Evolutionary conservation across 495 filamentous ascomycete species (phyloP).

Genomic region (Aspergillus carlsbadensis): DNA sequence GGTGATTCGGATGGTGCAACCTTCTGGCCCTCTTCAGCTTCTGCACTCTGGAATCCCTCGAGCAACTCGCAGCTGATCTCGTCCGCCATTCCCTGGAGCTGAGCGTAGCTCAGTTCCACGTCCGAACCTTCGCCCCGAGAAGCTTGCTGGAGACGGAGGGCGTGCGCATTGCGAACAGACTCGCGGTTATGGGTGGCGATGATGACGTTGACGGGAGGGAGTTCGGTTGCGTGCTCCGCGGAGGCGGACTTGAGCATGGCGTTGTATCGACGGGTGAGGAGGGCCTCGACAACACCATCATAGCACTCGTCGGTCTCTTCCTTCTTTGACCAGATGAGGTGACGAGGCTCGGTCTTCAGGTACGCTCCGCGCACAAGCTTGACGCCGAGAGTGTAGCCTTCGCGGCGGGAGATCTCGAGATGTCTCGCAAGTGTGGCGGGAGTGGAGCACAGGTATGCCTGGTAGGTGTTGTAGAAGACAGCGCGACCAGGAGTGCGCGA

Average conservation of each 20-base stretch:
- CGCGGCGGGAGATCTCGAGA: slow-evolving; percentile 60
- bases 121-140: slow-evolving; percentile 36
- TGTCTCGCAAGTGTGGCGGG: slow-evolving; percentile 64
- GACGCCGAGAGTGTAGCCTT: slow-evolving; percentile 77
- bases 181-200: slow-evolving; percentile 92
- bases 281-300: slow-evolving; percentile 57
- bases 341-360: slow-evolving; percentile 72
- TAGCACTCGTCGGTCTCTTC: slow-evolving; percentile 74
- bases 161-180: slow-evolving; percentile 70
- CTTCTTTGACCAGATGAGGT: slow-evolving; percentile 77
- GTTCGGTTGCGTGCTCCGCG: slow-evolving; percentile 32
- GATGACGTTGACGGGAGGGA: slow-evolving; percentile 68
- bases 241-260: slow-evolving; percentile 44
- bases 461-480: slow-evolving; percentile 75
- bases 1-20: slow-evolving; percentile 42
- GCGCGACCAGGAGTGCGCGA: slow-evolving; percentile 52
- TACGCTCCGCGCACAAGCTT: slow-evolving; percentile 96
- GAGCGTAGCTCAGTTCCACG: slow-evolving; percentile 76
- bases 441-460: slow-evolving; percentile 78
- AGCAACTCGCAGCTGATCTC: slow-evolving; percentile 86
- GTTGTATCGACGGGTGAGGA: slow-evolving; percentile 57
- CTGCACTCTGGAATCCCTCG: slow-evolving; percentile 44
- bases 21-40: slow-evolving; percentile 4
- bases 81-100: slow-evolving; percentile 96
- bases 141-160: slow-evolving; percentile 53